Base-by-base conservation (phyloP, 768 basidiomycete genomes). In the Suillus subluteus region DNA sequence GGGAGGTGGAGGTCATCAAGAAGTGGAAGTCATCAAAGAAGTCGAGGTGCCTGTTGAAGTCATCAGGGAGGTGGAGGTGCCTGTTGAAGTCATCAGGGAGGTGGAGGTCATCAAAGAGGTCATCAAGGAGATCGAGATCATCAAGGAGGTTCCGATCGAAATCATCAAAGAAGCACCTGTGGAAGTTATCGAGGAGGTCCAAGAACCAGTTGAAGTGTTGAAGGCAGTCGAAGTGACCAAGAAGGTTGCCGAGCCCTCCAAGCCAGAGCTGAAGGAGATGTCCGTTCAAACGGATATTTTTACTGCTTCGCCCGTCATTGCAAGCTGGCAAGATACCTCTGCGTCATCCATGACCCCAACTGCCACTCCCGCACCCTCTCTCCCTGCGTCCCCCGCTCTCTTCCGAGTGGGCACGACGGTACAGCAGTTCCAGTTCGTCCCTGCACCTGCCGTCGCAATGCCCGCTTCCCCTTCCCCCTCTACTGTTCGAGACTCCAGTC, bases 241-340 rank as follows among this genome's bases (percentile, higher is more conserved):
- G 65, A 71, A 71, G 52, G 71, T 70, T 26, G 37, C 71, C 13
- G 76, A 77, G 9, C 77, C 76, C 23, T 87, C 86, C 13, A 91
- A 88, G 74, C 86, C 88, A 0, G 88, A 92, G 70, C 78, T 86
- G 40, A 88, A 82, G 73, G 93, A 95, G 70, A 91, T 88, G 67
- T 91, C 88, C 4, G 87, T 89, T 41, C 93, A 95, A 79, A 95
- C 93, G 1, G 94, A 95, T 67, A 83, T 84, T 61, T 12, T 38
- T 6, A n/a, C 32, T 56, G 74, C 78, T 30, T 66, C 72, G 46
- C 77, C 78, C 18, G 62, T 71, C 26, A 68, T 76, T n/a, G 78
- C 82, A 6, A 69, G 66, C 15, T 73, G 58, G 65, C 78, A 65
- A 64, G 74, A 69, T 64, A 69, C 63, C 54, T 79, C 70, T 62